These are phyloP conservation scores for Lecanosticta acicola DNA, from an alignment of 2,329 filamentous ascomycete species.

Conservation along the genomic window DNA sequence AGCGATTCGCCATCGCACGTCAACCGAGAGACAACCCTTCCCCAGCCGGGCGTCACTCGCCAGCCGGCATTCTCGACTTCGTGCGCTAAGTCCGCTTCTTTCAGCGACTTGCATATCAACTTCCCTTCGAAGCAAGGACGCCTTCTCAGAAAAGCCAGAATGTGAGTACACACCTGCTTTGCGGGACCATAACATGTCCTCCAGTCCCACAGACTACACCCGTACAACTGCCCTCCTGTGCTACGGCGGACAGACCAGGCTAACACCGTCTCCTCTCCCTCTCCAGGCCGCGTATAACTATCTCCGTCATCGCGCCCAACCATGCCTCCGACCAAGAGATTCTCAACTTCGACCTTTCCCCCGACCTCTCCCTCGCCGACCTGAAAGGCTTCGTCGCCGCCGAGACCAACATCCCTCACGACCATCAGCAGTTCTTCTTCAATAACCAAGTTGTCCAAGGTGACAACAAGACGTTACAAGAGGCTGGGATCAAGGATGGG, in stretches of 20 bases:
- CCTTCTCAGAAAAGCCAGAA: neutral
- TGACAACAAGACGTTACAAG: constrained; percentile 72
- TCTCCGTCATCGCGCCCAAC: constrained; percentile 74
- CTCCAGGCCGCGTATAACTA: constrained; percentile 70
- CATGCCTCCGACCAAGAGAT: constrained; percentile 64
- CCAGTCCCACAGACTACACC: neutral
- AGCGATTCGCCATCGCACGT: neutral
- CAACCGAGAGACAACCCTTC: neutral
- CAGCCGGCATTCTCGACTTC: constrained; percentile 10
- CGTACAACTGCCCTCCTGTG: neutral
- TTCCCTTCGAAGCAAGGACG: constrained; percentile 13
- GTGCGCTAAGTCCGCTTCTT: constrained; percentile 8
- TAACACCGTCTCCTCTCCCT: neutral
- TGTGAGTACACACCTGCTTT: neutral
- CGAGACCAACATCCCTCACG: constrained; percentile 68
- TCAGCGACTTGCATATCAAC: constrained; percentile 16
- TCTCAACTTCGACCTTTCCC: constrained; percentile 73
- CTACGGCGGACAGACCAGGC: constrained; percentile 2
- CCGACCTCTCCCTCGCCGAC: constrained; percentile 75
- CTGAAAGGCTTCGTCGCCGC: constrained; percentile 84
- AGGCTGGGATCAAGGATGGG: constrained; percentile 75
- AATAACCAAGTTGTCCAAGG: constrained; percentile 77
- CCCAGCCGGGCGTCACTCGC: constrained; percentile 17
- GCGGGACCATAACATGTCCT: constrained; percentile 8
- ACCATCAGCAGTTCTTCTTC: constrained; percentile 79